Conservation (phyloP, 2,329 filamentous ascomycete genomes). For the Ceratocystis diversiconidia region DNA sequence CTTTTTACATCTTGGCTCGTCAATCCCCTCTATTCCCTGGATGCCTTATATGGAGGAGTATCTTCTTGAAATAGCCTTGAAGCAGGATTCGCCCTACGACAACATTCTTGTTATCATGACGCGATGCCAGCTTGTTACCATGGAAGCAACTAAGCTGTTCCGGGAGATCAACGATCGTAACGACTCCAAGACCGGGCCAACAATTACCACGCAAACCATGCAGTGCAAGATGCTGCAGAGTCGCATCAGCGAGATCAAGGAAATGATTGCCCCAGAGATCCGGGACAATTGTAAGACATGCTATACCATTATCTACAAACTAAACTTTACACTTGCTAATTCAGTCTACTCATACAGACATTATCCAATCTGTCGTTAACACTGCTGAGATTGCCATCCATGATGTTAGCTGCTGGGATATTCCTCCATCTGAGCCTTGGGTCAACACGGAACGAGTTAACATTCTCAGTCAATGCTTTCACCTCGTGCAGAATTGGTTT, state of each 20-base stretch:
- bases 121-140: conserved; percentile 13
- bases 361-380: conserved; percentile 7
- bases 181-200: background rate
- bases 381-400: conserved; percentile 16
- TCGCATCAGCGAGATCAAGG: conserved; percentile 14
- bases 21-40: conserved; percentile 35
- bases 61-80: conserved; percentile 28
- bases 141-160: conserved; percentile 13
- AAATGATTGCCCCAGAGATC: background rate
- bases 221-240: conserved; percentile 14
- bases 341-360: background rate
- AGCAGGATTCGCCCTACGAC: conserved; percentile 18
- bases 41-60: conserved; percentile 42
- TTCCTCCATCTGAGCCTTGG: conserved; percentile 3
- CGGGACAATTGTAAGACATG: conserved; percentile 13
- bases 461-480: conserved; percentile 14
- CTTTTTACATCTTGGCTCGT: conserved; percentile 22
- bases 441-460: conserved; percentile 15
- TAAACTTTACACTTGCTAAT: background rate
- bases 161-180: conserved; percentile 11
- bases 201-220: conserved; percentile 13
- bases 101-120: conserved; percentile 11
- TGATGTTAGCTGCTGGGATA: conserved; percentile 16
- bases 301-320: background rate
- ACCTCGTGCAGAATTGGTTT: conserved; percentile 11